Conservation (phyloP, 208 protist species). For the Leishmania amazonensis region DNA sequence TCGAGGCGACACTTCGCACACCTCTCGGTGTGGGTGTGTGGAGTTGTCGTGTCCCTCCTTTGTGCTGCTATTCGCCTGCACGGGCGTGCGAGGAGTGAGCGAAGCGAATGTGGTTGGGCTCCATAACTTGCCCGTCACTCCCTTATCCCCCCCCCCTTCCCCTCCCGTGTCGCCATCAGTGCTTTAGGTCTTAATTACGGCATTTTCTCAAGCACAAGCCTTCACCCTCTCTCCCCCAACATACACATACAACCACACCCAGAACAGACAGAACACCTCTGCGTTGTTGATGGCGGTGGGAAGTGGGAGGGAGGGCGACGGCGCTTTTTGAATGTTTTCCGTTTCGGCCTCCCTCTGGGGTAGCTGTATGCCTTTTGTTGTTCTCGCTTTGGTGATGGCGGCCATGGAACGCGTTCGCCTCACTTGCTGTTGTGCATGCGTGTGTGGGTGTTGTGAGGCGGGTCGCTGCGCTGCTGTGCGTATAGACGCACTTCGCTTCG, state of each 20-base stretch:
- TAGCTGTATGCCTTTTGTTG: background rate
- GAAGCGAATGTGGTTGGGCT: background rate
- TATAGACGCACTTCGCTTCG: background rate
- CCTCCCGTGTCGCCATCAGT: background rate
- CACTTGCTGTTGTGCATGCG: background rate
- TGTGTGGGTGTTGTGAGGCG: background rate
- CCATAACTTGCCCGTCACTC: background rate
- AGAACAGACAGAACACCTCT: background rate
- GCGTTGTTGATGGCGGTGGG: background rate
- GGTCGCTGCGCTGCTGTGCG: background rate
- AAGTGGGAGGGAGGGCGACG: background rate
- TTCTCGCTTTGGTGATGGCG: background rate
- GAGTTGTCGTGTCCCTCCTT: background rate
- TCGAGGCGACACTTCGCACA: background rate
- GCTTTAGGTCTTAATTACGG: background rate
- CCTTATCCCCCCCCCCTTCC: background rate
- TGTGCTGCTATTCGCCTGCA: background rate
- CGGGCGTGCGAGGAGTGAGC: background rate
- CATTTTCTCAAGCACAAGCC: background rate
- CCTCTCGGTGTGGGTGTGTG: background rate
- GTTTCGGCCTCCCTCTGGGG: background rate
- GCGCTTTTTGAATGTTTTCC: background rate
- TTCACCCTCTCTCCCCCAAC: background rate
- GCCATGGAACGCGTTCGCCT: background rate
- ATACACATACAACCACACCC: background rate